Evolutionary conservation across 495 filamentous ascomycete species (phyloP), one percentile per base, ranked within the genome.

Genomic region (Bacidia gigantensis): DNA sequence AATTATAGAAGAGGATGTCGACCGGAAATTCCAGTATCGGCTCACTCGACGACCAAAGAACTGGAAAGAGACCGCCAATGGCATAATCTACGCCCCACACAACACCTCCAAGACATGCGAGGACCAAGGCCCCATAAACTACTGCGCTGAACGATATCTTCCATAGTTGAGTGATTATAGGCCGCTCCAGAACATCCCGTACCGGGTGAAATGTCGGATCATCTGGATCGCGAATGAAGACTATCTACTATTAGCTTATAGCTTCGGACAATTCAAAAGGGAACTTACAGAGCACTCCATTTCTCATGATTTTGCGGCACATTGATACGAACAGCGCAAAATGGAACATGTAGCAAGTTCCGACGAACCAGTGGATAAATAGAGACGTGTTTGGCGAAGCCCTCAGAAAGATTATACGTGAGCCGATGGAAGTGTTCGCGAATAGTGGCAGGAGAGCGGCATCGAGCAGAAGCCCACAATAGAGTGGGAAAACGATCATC

Each of bases 341-440:
- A 63, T 99, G 92, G 66, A 99, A 99, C 92, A 99, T 99, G 67
- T 99, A 99, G 56, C 89, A 95, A 3, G 92, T 99, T 20, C 92
- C 92, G 46, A 95, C 81, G 64, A 99, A 99, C 92, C 92, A 99
- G 65, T 99, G 92, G 21, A 97, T 83, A 62, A 99, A 99, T 18
- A 89, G 78, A 3, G 87, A 93, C 0, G 87, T 95, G 40, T 87
- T 72, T 0, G 90, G 89, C 53, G 81, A 84, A 29, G 76, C 69
- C 29, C 79, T 64, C 23, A 85, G 86, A 58, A 93, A 96, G 5
- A 77, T 66, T 32, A 95, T 65, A 20, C 92, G 78, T 0, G 86
- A 86, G 43, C 74, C 70, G 22, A 95, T 60, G 2, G 83, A 87
- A 2, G 86, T 84, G 45, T 80, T 69, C 29, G 85, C 80, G 61